Base-by-base conservation (phyloP, 1,284 basidiomycete species). In the Trichosporon sp. region DNA sequence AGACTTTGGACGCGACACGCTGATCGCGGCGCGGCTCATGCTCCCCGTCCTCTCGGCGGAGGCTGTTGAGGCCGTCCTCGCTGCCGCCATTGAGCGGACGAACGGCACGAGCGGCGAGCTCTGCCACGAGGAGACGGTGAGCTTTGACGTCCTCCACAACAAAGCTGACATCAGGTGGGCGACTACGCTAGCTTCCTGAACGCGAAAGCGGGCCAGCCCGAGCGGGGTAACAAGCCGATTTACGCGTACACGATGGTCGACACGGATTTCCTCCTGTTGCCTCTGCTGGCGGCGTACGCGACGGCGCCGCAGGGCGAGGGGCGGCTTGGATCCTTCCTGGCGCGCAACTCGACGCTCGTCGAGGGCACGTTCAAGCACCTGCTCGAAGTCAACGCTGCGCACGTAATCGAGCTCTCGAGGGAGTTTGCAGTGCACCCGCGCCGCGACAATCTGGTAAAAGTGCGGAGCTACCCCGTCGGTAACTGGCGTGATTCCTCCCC, bases 401-500 rank as follows among this genome's bases (percentile, higher is more conserved):
- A 78, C 61, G 71, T 78, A 7, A 62, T 79, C 58, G 71, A 73
- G 56, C 70, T 73, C 32, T 68, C 82, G 0, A 66, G 57, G 3
- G 76, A 82, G 2, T 83, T 83, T 67, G 75, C 76, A 1, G 67
- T 69, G 13, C 69, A 74, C 23, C 75, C 80, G 0, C 76, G 77
- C 60, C 64, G 77, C 19, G 33, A 54, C 5, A 78, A 82, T 52
- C 73, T 80, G 32, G 76, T 82, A 27, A 69, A 75, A 25, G 75
- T 78, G 6, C 76, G 80, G 1, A 67, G 79, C 37, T 71, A 73
- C 6, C 58, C 65, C 3, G 78, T 82, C 1, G 84, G 84, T 0
- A 82, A 85, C 68, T 85, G 84, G 84, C 73, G 84, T 49, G 84
- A 85, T 70, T 83, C 82, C 27, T 81, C 81, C 63, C 69, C 81